Evolutionary conservation across 495 filamentous ascomycete genomes (phyloP), one percentile per base, ranked within the genome.

Genomic region (Parathielavia hyrcaniae): DNA sequence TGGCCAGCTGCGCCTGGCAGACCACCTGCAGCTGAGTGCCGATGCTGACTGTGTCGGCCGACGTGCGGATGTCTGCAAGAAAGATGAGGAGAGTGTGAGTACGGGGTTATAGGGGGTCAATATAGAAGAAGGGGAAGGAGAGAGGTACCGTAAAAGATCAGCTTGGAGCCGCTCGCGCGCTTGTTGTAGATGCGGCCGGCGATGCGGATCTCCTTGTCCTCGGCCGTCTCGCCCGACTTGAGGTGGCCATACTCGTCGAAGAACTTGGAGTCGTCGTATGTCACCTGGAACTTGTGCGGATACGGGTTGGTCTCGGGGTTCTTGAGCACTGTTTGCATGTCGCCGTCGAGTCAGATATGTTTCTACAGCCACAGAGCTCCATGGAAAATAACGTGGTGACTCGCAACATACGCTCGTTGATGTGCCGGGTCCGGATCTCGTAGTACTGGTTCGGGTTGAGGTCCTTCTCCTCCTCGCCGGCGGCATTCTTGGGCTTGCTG

Each of bases 401-500:
- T 8, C 11, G 1, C 22, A 22, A 60, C 64, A 36, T 64, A 68
- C 66, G 82, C 79, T 90, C 90, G 69, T 91, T 87, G 79, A 97
- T 83, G 47, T 78, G 79, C 51, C 88, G 83, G 64, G 84, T 90
- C 48, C 93, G 89, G 65, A 98, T 95, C 77, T 98, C 92, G 68
- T 96, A 95, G 76, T 97, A 98, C 64, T 85, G 72, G 76, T 96
- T 96, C n/a, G 95, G 91, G 56, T 86, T 95, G 65, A 98, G 74
- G 57, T 79, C 73, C 59, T 72, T 73, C 60, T 76, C 74, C 47
- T 71, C 73, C 54, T 67, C 64, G 55, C 71, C 75, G 9, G 71
- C 67, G 9, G 66, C 73, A 55, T 70, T 76, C 69, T 83, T 84
- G 74, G 89, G 87, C 80, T 89, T 89, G 69, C 79, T n/a, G 5